Percentiles rank a stretch among this genome's conserved stretches.
These are phyloP conservation scores for Botryosphaeria dothidea DNA, from an alignment of 2,329 filamentous ascomycete species.

Conservation along the genomic window DNA sequence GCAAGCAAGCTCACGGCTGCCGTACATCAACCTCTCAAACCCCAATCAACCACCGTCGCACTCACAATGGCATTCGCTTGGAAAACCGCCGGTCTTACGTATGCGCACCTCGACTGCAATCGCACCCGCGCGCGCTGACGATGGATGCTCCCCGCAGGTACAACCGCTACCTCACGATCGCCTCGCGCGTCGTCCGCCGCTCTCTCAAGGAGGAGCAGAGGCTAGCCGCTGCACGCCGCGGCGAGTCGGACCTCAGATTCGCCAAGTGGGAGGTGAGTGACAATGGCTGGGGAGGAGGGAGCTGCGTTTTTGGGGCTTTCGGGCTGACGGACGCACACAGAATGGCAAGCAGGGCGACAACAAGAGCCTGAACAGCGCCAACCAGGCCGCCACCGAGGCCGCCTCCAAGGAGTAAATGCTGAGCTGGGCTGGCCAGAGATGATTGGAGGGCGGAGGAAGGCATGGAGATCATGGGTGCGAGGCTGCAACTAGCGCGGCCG, in stretches of 20 bases:
- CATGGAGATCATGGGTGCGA: background rate
- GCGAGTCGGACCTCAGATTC: slow-evolving; percentile 85
- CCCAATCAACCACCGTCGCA: slow-evolving; percentile 17
- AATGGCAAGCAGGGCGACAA: slow-evolving; percentile 93
- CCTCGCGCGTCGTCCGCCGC: slow-evolving; percentile 90
- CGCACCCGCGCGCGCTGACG: slow-evolving; percentile 23
- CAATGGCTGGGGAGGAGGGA: slow-evolving; percentile 22
- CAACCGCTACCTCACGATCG: slow-evolving; percentile 98
- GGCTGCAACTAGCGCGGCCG: slow-evolving; percentile 18
- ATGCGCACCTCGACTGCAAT: slow-evolving; percentile 32
- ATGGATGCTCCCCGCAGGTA: slow-evolving; percentile 66
- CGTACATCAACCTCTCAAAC: slow-evolving; percentile 1
- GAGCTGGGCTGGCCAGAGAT: background rate
- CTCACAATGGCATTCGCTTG: slow-evolving; percentile 84
- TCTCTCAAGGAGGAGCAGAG: slow-evolving; percentile 96
- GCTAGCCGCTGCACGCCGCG: slow-evolving; percentile 82
- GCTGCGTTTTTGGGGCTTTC: slow-evolving; percentile 24
- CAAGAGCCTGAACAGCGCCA: slow-evolving; percentile 67
- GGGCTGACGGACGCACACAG: slow-evolving; percentile 52
- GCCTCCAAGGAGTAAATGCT: slow-evolving; percentile 41
- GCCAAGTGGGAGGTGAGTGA: slow-evolving; percentile 90
- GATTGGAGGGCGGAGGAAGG: slow-evolving; percentile 6
- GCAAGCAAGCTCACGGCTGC: slow-evolving; percentile 18
- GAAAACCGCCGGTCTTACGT: slow-evolving; percentile 98
- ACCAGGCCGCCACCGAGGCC: slow-evolving; percentile 46